Conservation (phyloP, 2,329 filamentous ascomycete species). For the Xylaria hypoxylon region DNA sequence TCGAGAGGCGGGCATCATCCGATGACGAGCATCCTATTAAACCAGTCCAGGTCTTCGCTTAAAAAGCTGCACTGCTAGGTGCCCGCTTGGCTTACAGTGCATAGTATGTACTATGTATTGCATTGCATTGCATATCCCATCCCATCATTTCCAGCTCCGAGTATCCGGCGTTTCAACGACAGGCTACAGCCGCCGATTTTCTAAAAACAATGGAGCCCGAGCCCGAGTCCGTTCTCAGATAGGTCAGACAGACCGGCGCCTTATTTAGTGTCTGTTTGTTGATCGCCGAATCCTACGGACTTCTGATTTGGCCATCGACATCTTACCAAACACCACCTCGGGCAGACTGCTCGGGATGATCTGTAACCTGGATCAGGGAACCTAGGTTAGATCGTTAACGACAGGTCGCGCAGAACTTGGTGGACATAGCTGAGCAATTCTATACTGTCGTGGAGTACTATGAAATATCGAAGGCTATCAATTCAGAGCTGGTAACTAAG, state of each 20-base stretch:
- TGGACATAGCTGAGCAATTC: neutral
- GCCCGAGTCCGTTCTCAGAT: constrained; percentile 13
- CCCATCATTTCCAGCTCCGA: constrained; percentile 3
- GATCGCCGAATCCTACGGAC: constrained; percentile 22
- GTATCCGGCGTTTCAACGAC: constrained; percentile 11
- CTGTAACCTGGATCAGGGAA: too few species aligned
- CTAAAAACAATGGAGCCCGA: constrained; percentile 29
- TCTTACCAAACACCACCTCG: neutral
- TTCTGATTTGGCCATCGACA: neutral
- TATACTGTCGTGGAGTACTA: neutral
- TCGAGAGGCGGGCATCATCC: neutral
- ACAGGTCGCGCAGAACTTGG: too few species aligned
- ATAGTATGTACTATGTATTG: neutral
- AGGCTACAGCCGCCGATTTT: constrained; percentile 23
- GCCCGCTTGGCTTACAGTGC: neutral
- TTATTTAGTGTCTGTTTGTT: constrained; percentile 10
- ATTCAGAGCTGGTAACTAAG: neutral
- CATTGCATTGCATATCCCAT: constrained; percentile 15
- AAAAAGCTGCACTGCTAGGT: neutral
- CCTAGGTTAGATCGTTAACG: too few species aligned
- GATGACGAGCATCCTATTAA: constrained; percentile 2
- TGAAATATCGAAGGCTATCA: neutral
- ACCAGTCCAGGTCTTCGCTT: neutral
- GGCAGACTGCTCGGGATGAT: neutral
- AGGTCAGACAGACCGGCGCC: constrained; percentile 5